phyloP scores from a whole-genome alignment of 2,329 filamentous ascomycete genomes.

The Ceratocystis colombiana region DNA sequence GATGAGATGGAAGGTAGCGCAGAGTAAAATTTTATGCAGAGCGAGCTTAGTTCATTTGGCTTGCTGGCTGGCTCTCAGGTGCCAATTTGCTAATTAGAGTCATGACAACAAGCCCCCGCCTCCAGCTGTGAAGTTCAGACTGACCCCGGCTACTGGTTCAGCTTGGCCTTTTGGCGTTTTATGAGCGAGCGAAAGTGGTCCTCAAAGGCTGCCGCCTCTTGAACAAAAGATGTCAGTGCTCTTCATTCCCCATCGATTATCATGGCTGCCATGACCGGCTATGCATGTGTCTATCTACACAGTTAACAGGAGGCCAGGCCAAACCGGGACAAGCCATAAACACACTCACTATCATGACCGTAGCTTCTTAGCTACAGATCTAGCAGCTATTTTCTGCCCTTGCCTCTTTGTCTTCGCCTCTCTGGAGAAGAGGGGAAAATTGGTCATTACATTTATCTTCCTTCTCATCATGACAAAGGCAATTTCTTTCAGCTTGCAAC shows the following conservation, averaged over 20 bases:
- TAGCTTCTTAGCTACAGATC: neutral
- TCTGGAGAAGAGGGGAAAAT: neutral
- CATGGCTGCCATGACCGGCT: neutral
- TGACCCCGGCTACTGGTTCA: neutral
- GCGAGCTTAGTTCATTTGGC: neutral
- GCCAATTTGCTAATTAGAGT: neutral
- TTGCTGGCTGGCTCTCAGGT: neutral
- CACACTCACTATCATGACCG: neutral
- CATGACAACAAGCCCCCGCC: neutral
- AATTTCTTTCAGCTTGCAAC: constrained; percentile 11
- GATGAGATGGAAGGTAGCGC: neutral
- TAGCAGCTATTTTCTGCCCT: neutral
- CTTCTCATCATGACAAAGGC: neutral
- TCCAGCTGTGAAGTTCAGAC: neutral
- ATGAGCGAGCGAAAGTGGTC: neutral
- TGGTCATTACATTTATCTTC: neutral
- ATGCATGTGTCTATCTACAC: neutral
- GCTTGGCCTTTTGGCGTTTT: constrained; percentile 13
- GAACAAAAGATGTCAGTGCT: constrained; percentile 9
- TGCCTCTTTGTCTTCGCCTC: neutral
- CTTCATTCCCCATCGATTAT: neutral
- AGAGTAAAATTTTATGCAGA: neutral
- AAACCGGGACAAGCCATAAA: neutral
- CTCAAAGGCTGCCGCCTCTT: neutral
- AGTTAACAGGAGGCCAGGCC: neutral